These are phyloP conservation scores for Cladosporium colombiae DNA, from an alignment of 2,329 filamentous ascomycete species.

Conservation along the genomic window DNA sequence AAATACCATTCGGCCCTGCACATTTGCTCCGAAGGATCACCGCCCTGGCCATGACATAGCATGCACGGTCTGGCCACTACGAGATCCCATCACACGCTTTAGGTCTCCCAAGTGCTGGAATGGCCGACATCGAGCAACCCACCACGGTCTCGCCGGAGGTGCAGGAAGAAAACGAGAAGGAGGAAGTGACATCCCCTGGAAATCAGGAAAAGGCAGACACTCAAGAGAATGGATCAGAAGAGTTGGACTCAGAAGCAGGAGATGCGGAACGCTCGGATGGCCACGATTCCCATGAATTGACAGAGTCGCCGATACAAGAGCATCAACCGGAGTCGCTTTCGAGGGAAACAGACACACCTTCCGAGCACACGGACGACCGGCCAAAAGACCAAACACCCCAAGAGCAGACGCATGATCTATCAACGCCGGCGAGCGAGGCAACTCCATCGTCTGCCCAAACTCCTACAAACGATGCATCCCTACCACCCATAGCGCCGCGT, in stretches of 20 bases:
- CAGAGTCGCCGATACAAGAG: constrained; percentile 17
- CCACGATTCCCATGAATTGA: constrained; percentile 17
- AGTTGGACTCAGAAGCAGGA: not conserved
- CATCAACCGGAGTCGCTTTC: constrained; percentile 1
- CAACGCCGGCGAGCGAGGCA: constrained; percentile 19
- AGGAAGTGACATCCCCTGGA: not conserved
- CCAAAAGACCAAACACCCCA: not conserved
- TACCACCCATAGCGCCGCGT: constrained; percentile 36
- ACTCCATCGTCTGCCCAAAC: constrained; percentile 21
- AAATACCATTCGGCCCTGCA: not conserved
- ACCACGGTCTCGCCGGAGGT: constrained; percentile 26
- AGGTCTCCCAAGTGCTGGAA: constrained; percentile 34
- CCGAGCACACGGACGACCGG: not conserved
- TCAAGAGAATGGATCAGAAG: not conserved
- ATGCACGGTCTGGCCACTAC: constrained; percentile 16
- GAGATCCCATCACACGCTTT: constrained; percentile 18
- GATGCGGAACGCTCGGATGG: not conserved
- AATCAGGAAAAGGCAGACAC: not conserved
- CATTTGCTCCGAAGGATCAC: not conserved
- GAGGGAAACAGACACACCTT: not conserved
- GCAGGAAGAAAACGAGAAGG: constrained; percentile 23
- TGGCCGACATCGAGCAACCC: constrained; percentile 33
- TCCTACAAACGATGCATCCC: constrained; percentile 21
- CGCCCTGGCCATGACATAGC: constrained; percentile 18
- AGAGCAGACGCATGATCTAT: not conserved